Evolutionary conservation across 2,329 filamentous ascomycete species (phyloP).

Genomic region (Botrytis galanthina): DNA sequence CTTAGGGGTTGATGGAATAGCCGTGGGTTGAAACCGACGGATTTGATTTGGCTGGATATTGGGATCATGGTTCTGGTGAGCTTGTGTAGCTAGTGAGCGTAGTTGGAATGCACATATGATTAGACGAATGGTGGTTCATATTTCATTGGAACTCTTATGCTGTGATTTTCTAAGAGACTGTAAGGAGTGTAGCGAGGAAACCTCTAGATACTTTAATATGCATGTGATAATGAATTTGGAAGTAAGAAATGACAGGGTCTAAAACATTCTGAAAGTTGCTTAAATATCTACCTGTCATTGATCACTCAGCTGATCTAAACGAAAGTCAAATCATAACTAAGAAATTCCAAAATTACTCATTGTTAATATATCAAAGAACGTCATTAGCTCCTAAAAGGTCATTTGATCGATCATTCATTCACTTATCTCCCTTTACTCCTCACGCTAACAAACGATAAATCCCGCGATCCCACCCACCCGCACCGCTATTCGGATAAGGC

Average conservation of each 20-base stretch:
- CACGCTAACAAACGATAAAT: not conserved
- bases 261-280: not conserved
- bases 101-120: not conserved
- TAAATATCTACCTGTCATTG: not conserved
- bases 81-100: not conserved
- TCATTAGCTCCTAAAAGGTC: not conserved
- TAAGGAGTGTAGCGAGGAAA: not conserved
- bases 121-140: not conserved
- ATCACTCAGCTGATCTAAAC: not conserved
- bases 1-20: conserved; percentile 10
- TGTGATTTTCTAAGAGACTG: not conserved
- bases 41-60: conserved; percentile 2
- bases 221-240: not conserved
- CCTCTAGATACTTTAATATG: not conserved
- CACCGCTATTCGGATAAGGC: not conserved
- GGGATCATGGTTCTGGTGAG: not conserved
- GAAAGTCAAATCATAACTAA: not conserved
- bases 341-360: not conserved
- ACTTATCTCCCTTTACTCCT: not conserved
- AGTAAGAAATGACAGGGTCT: not conserved
- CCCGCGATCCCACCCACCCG: not conserved
- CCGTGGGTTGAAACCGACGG: not conserved
- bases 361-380: not conserved
- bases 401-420: not conserved
- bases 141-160: not conserved